Base-by-base conservation (phyloP, 2,329 filamentous ascomycete species). In the Microcyclospora tardicrescens region DNA sequence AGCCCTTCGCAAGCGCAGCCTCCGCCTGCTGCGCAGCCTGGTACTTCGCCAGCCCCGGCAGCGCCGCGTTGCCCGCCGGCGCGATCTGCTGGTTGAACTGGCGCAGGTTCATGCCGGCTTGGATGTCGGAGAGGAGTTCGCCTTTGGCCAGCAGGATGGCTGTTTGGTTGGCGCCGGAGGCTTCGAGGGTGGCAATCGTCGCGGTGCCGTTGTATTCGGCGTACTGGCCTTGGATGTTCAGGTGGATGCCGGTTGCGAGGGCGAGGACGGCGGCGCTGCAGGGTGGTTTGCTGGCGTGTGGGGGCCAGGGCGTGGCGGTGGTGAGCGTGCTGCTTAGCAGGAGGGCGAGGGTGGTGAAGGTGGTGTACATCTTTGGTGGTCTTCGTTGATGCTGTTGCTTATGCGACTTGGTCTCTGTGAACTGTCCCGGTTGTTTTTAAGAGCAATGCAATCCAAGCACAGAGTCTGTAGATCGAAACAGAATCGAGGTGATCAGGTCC, bases 211-310 rank as follows among this genome's bases (percentile, higher is more conserved):
- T 51, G 46, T 43, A 50, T 32, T 50, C 48, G 33, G 37, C 37
- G 33, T 40, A 45, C 37, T 49, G 48, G 16, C 38, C 48, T 30
- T 49, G 40, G 39, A 51, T 51, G 33, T 49, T 49, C 28, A 51
- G 38, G 36, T 51, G 48, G 35, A 51, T 51, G 27, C 48, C 48
- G 11, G 45, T 45, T 5, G 48, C 48, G 2, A 51, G 41, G 15
- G 48, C 46, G 28, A 49, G 32, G 14, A 42, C 29, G 19, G 19
- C 19, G 19, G 19, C 19, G 19, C 19, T 24, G 19, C 19, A 24
- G 19, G 19, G 5, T 8, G 19, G 19, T 8, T 24, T 24, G 19
- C 19, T 24, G 19, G 4, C 8, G 8, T 24, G 19, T 24, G 19
- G 19, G 19, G 8, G 5, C 19, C 19, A 24, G 19, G 19, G 19